These are phyloP conservation scores for Solanum lycopersicoides DNA, from an alignment of 257 asterid species.

Conservation along the genomic window DNA sequence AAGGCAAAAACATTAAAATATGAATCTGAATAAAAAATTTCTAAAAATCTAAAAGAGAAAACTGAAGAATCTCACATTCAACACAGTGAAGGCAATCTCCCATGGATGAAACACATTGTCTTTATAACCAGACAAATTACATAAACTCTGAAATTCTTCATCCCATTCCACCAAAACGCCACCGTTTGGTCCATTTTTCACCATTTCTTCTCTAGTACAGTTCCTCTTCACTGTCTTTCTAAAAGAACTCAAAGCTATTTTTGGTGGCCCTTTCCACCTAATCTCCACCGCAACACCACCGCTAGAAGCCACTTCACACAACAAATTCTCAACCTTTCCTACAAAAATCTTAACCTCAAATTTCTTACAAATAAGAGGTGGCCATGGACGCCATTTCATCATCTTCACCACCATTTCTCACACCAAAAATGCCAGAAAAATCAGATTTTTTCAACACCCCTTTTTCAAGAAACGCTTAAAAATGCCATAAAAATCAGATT, in stretches of 20 bases:
- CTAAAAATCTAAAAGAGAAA: background rate
- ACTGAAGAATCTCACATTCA: slow-evolving; percentile 46
- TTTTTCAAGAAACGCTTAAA: background rate
- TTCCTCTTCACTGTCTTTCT: slow-evolving; percentile 52
- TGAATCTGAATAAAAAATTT: background rate
- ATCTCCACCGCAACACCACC: slow-evolving; percentile 41
- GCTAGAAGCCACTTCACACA: slow-evolving; percentile 14
- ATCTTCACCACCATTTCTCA: slow-evolving; percentile 75
- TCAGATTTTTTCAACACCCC: background rate
- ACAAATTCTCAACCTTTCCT: slow-evolving; percentile 40
- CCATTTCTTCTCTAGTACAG: slow-evolving; percentile 50
- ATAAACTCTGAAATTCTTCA: slow-evolving; percentile 65
- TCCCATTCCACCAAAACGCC: slow-evolving; percentile 72
- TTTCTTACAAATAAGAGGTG: slow-evolving; percentile 61
- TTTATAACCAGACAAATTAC: slow-evolving; percentile 60
- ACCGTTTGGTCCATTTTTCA: slow-evolving; percentile 22
- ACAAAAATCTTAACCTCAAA: slow-evolving; percentile 53
- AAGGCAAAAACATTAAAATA: background rate
- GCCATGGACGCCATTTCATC: slow-evolving; percentile 99
- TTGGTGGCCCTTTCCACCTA: slow-evolving; percentile 50
- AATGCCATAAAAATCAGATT: background rate
- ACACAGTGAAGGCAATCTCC: slow-evolving; percentile 76
- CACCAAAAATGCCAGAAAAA: background rate
- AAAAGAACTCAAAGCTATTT: slow-evolving; percentile 34
- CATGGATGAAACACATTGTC: slow-evolving; percentile 86